Evolutionary conservation across 2,329 filamentous ascomycete genomes (phyloP).

Genomic region (Colletotrichum salicis): DNA sequence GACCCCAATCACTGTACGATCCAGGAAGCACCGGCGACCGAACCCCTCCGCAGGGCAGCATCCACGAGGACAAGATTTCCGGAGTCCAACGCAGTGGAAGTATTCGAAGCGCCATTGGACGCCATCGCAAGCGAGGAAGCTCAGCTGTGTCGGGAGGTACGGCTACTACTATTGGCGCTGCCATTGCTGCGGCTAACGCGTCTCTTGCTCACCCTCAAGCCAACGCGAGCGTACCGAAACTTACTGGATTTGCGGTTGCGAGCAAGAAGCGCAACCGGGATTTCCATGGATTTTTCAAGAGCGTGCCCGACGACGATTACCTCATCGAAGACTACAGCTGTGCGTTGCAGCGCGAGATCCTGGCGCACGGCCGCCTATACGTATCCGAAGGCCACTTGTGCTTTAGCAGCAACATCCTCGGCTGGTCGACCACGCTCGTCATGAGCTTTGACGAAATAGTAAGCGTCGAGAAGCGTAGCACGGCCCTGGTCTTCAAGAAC

Average conservation of each 20-base stretch:
- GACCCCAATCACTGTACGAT: slow-evolving; percentile 64
- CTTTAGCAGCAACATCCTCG: slow-evolving; percentile 98
- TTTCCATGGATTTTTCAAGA: slow-evolving; percentile 93
- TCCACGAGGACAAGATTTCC: slow-evolving; percentile 69
- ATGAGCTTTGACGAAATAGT: slow-evolving; percentile 99
- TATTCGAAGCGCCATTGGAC: slow-evolving; percentile 68
- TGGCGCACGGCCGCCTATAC: slow-evolving; percentile 92
- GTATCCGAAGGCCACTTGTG: slow-evolving; percentile 97
- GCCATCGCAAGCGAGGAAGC: slow-evolving; percentile 82
- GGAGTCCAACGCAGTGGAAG: slow-evolving; percentile 73
- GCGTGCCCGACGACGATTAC: slow-evolving; percentile 97
- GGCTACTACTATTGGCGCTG: slow-evolving; percentile 75
- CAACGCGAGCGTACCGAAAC: slow-evolving; percentile 72
- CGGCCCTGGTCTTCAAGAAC: slow-evolving; percentile 94
- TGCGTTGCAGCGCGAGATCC: slow-evolving; percentile 92
- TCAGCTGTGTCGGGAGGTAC: slow-evolving; percentile 75
- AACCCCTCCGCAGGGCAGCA: slow-evolving; percentile 73
- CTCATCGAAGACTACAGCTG: slow-evolving; percentile 99
- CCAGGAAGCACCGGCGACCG: slow-evolving; percentile 63
- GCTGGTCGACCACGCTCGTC: slow-evolving; percentile 96
- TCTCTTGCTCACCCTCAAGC: slow-evolving; percentile 74
- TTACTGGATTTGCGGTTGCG: slow-evolving; percentile 95
- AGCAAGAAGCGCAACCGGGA: slow-evolving; percentile 96
- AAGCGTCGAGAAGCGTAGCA: slow-evolving; percentile 95
- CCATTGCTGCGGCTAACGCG: slow-evolving; percentile 74